Evolutionary conservation across 352 stramenopile genomes (phyloP), one percentile per base, ranked within the genome.

Genomic region (Globisporangium echinulatum): DNA sequence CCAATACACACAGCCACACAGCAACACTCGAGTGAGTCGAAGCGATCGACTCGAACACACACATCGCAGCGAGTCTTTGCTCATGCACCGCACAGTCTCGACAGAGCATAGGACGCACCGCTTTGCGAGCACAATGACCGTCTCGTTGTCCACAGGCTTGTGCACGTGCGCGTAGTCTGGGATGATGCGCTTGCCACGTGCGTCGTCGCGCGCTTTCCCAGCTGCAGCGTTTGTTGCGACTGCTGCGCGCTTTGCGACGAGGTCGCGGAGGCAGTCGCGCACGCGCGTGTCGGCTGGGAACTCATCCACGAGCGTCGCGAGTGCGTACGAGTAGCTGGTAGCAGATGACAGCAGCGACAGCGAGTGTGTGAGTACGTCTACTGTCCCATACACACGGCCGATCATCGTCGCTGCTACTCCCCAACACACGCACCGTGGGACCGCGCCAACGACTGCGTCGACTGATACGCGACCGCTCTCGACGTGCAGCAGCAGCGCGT

Each of bases 131-230:
- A 75, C 48, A 44, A 90, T 61, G 33, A 88, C 66, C 8, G 52
- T 63, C 52, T 87, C 79, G 19, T 71, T 67, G 5, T 65, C 57
- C 19, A 65, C 75, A 1, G 68, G 67, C 54, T 71, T 80, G 71
- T 95, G 85, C 11, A 92, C 82, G 25, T 78, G 66, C 4, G 59
- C 48, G 55, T 95, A 95, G 64, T 90, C 82, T 0, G 78, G 67
- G 46, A 89, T 83, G 52, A 88, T 91, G 11, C 75, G 69, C 51
- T 82, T 59, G 0, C 85, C 85, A 37, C 85, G 85, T 7, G 74
- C 74, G 48, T 95, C 82, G 54, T 95, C 85, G 0, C 84, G 72
- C 9, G 69, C 59, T 58, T 93, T 95, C 5, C 82, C 81, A 8
- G 72, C 66, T 19, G 74, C 76, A n/a, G 80, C 81, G 36, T 80